These are phyloP conservation scores for Larix kaempferi DNA, from an alignment of 75 land plant genomes.

Conservation along the genomic window DNA sequence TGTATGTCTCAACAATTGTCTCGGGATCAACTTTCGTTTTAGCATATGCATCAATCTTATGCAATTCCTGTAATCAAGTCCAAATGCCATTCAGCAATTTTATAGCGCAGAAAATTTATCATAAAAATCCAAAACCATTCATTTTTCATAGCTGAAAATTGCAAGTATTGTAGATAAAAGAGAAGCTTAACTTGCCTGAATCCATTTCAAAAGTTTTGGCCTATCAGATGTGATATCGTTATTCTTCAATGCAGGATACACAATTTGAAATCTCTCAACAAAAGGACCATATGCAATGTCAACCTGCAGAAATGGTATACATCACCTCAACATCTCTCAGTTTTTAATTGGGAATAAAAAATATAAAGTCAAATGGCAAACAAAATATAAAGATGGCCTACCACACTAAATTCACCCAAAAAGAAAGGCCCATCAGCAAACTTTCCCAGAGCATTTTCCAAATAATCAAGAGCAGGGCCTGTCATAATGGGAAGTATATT, in stretches of 20 bases:
- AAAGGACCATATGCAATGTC: conserved; percentile 91
- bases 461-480: conserved; percentile 55
- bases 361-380: neutral
- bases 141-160: neutral
- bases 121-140: neutral
- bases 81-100: neutral
- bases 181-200: conserved; percentile 45
- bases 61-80: conserved; percentile 43
- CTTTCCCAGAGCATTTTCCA: conserved; percentile 65
- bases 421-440: conserved; percentile 83
- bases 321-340: neutral
- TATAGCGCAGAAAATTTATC: neutral
- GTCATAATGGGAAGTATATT: neutral
- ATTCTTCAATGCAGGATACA: conserved; percentile 42
- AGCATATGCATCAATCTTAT: conserved; percentile 56
- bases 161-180: neutral
- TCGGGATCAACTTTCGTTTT: conserved; percentile 45
- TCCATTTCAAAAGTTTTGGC: conserved; percentile 76
- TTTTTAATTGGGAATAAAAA: neutral
- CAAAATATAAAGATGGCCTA: conserved; percentile 12
- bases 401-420: conserved; percentile 74
- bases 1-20: conserved; percentile 30
- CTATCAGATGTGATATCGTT: conserved; percentile 69
- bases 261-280: conserved; percentile 59
- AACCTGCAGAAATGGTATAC: conserved; percentile 38